A percentile compares a stretch with the other conserved stretches of the same genome.
These are phyloP conservation scores for Solanum megistacrolobum DNA, from an alignment of 257 asterid species.

Conservation along the genomic window DNA sequence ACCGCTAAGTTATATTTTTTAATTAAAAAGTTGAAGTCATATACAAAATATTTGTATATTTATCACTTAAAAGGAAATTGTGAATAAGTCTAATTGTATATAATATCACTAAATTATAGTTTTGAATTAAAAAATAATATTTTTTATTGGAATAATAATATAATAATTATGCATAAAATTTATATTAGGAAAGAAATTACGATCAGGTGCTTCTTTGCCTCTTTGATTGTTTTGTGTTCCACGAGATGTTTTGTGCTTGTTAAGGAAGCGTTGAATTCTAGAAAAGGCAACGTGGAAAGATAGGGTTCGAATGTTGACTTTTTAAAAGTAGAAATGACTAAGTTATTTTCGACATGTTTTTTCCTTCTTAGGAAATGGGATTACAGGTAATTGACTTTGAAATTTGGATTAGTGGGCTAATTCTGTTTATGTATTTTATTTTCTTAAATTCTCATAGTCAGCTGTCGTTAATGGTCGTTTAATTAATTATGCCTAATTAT, in stretches of 20 bases:
- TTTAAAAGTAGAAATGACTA: background rate
- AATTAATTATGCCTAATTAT: background rate
- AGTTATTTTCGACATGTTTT: background rate
- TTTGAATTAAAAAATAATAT: too few relatives aligned
- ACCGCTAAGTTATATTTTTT: background rate
- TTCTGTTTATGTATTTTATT: background rate
- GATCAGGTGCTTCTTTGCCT: background rate
- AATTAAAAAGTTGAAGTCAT: too few relatives aligned
- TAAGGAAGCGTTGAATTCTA: background rate
- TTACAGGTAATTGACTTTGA: background rate
- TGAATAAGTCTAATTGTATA: too few relatives aligned
- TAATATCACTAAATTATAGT: too few relatives aligned
- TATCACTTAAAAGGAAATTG: too few relatives aligned
- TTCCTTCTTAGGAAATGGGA: background rate
- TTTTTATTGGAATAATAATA: too few relatives aligned
- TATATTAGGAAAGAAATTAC: background rate
- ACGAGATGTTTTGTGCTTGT: background rate
- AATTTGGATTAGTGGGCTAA: background rate
- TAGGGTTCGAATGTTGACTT: background rate
- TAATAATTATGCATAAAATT: too few relatives aligned
- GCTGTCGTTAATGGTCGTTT: background rate
- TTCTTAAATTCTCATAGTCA: background rate
- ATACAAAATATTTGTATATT: background rate
- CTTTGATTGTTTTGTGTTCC: background rate
- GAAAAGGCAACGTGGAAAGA: background rate